These are phyloP conservation scores for Przewalskia tangutica DNA, from an alignment of 257 asterid genomes.

Conservation along the genomic window DNA sequence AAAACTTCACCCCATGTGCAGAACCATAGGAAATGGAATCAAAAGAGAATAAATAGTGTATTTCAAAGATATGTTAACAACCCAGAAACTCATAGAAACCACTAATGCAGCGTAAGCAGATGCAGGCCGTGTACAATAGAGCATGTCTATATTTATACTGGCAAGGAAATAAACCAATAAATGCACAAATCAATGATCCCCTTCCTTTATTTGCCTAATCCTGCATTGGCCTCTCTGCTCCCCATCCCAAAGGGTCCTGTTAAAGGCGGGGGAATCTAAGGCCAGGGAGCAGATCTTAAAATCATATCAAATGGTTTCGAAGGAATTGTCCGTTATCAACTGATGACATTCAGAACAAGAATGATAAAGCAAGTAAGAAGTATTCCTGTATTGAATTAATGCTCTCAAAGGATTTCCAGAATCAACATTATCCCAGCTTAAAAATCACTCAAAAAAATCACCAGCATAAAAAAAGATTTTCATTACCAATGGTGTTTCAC, in stretches of 20 bases:
- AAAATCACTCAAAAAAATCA: not conserved
- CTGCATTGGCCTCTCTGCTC: not conserved
- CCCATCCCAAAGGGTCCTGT: not conserved
- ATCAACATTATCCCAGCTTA: not conserved
- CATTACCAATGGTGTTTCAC: conserved; percentile 89
- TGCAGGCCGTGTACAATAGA: not conserved
- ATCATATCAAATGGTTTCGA: not conserved
- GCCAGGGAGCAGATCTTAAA: not conserved
- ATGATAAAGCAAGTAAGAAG: not conserved
- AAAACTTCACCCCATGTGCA: not conserved
- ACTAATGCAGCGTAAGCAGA: not conserved
- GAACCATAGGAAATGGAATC: not conserved
- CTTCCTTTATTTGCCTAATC: not conserved
- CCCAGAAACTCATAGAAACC: not conserved
- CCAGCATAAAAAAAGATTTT: not conserved
- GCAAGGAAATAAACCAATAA: not conserved
- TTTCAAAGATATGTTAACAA: not conserved
- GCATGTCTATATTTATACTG: not conserved
- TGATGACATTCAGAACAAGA: not conserved
- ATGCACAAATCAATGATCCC: not conserved
- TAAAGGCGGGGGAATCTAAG: not conserved
- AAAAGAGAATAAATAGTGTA: not conserved
- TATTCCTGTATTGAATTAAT: not conserved
- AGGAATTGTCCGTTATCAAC: not conserved
- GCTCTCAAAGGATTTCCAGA: conserved; percentile 9